Evolutionary conservation across 768 basidiomycete genomes (phyloP).

Genomic region (Coprinopsis cinerea): DNA sequence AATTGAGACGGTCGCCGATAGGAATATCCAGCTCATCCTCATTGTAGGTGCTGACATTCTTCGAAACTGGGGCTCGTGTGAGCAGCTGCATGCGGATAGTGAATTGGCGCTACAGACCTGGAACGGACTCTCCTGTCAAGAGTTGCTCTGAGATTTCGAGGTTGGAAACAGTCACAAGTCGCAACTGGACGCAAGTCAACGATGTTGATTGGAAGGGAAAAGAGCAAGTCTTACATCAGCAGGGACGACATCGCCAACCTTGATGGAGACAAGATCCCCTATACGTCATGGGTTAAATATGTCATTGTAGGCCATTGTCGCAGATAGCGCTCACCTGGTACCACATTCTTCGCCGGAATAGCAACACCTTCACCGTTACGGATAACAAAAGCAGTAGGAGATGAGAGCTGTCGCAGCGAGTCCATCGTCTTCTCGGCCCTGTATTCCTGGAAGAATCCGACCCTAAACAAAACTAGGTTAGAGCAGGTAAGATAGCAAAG

Average conservation of each 20-base stretch:
- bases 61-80: conserved; percentile 25
- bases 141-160: conserved; percentile 47
- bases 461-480: conserved; percentile 14
- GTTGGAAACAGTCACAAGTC: conserved; percentile 40
- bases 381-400: conserved; percentile 40
- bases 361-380: conserved; percentile 34
- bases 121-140: conserved; percentile 47
- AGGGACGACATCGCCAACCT: conserved; percentile 35
- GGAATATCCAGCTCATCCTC: conserved; percentile 28
- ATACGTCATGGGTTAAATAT: conserved; percentile 5
- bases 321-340: conserved; percentile 27
- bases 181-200: conserved; percentile 20
- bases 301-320: not conserved
- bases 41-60: conserved; percentile 28
- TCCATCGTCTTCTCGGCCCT: conserved; percentile 46
- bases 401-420: conserved; percentile 40
- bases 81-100: not conserved
- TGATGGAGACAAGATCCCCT: conserved; percentile 35
- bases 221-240: conserved; percentile 32
- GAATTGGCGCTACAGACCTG: conserved; percentile 21
- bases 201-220: not conserved
- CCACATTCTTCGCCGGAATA: conserved; percentile 37
- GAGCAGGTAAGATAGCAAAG: not conserved
- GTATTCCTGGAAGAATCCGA: conserved; percentile 45
- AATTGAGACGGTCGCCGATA: conserved; percentile 37